These are phyloP conservation scores for Monosporascus sp. DNA, from an alignment of 2,329 filamentous ascomycete genomes.

Conservation along the genomic window DNA sequence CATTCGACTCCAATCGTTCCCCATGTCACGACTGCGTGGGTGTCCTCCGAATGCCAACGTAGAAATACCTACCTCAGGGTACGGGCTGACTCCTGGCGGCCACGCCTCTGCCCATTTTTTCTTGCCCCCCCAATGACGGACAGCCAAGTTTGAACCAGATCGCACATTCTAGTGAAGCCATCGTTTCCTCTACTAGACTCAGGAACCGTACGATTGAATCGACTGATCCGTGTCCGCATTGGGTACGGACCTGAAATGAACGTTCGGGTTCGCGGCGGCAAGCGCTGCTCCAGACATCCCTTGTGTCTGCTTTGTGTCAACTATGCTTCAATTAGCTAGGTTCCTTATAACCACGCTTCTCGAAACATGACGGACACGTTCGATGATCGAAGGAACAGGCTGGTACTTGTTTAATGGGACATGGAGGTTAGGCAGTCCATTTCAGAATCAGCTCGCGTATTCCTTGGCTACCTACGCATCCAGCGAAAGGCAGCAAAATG, in stretches of 20 bases:
- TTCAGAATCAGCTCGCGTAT: too few species aligned
- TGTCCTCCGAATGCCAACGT: not conserved
- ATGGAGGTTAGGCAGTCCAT: not conserved
- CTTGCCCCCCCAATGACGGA: not conserved
- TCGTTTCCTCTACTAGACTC: not conserved
- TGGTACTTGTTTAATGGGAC: too few species aligned
- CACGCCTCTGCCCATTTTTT: not conserved
- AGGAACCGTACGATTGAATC: too few species aligned
- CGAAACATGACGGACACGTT: too few species aligned
- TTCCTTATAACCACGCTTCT: too few species aligned
- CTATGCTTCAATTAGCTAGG: too few species aligned
- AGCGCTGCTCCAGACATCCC: too few species aligned
- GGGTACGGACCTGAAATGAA: too few species aligned
- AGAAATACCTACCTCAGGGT: not conserved
- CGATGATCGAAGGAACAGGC: too few species aligned
- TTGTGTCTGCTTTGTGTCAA: too few species aligned
- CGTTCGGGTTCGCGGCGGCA: too few species aligned
- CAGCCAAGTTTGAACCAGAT: not conserved
- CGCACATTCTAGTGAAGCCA: not conserved
- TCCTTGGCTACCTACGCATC: not conserved
- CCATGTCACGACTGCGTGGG: not conserved
- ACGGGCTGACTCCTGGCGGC: not conserved
- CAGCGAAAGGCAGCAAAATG: not conserved
- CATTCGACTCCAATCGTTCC: not conserved
- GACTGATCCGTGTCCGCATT: too few species aligned